These are phyloP conservation scores for Daedalea quercina DNA, from an alignment of 768 basidiomycete genomes.

Conservation along the genomic window DNA sequence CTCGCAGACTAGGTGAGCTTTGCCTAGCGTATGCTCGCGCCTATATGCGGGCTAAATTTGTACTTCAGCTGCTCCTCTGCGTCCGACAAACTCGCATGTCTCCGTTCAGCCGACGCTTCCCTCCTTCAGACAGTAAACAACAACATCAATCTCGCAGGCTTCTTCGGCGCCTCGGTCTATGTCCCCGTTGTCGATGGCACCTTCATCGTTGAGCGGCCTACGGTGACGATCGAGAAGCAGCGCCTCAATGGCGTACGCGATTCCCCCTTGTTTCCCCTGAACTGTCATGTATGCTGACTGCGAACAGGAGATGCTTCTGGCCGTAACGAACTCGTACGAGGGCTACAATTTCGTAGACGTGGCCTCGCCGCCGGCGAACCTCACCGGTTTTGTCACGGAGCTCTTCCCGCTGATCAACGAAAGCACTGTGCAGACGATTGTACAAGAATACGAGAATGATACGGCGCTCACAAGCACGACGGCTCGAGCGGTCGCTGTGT, in stretches of 20 bases:
- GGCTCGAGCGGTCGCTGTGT: constrained; percentile 8
- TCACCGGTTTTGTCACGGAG: constrained; percentile 26
- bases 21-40: too few species aligned
- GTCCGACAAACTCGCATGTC: constrained; percentile 31
- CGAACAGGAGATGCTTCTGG: constrained; percentile 25
- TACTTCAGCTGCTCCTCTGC: constrained; percentile 28
- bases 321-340: constrained; percentile 31
- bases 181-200: constrained; percentile 42
- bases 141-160: constrained; percentile 24
- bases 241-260: constrained; percentile 38
- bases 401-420: constrained; percentile 24
- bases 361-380: constrained; percentile 18
- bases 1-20: constrained; percentile 15
- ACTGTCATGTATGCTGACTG: background rate
- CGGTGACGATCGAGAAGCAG: constrained; percentile 27
- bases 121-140: constrained; percentile 29
- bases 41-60: constrained; percentile 20
- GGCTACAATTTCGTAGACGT: constrained; percentile 33
- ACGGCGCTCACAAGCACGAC: constrained; percentile 6
- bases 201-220: constrained; percentile 38
- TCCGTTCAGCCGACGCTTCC: constrained; percentile 27
- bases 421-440: constrained; percentile 1
- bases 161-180: constrained; percentile 34
- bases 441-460: too few species aligned
- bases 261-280: background rate